Percentiles rank a stretch among this genome's conserved stretches.
Conservation (phyloP, 2,329 filamentous ascomycete species). For the Penicillium frequentans region DNA sequence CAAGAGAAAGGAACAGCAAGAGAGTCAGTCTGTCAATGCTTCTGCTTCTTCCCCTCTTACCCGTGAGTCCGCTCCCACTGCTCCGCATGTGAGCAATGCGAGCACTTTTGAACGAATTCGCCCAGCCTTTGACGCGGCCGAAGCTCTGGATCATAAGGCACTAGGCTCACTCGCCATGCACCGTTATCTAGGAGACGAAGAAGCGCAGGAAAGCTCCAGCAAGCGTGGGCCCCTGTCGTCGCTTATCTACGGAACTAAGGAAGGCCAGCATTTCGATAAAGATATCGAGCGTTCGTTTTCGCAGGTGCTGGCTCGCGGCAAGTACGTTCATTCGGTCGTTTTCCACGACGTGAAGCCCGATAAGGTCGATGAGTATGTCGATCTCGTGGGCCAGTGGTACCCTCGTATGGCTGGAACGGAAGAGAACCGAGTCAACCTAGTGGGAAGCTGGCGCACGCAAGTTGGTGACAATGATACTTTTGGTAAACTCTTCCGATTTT, state of each 20-base stretch:
- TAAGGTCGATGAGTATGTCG: slow-evolving; percentile 90
- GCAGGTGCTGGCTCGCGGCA: slow-evolving; percentile 89
- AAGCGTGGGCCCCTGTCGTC: slow-evolving; percentile 76
- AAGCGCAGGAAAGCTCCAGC: slow-evolving; percentile 59
- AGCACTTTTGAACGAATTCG: slow-evolving; percentile 30
- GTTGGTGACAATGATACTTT: slow-evolving; percentile 97
- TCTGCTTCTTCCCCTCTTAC: slow-evolving; percentile 45
- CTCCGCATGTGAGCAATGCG: slow-evolving; percentile 49
- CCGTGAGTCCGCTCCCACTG: slow-evolving; percentile 46
- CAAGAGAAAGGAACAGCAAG: slow-evolving; percentile 75
- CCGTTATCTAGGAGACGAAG: slow-evolving; percentile 55
- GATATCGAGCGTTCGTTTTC: slow-evolving; percentile 97
- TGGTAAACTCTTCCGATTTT: slow-evolving; percentile 53
- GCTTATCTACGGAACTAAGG: slow-evolving; percentile 95
- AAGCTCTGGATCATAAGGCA: slow-evolving; percentile 45
- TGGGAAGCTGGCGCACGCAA: slow-evolving; percentile 97
- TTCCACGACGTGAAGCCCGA: slow-evolving; percentile 95
- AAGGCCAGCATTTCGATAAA: slow-evolving; percentile 88
- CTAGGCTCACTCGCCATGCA: slow-evolving; percentile 61
- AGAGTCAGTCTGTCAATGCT: slow-evolving; percentile 68
- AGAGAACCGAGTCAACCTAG: slow-evolving; percentile 91
- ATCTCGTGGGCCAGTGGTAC: slow-evolving; percentile 88
- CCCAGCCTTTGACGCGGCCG: slow-evolving; percentile 42
- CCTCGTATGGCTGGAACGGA: slow-evolving; percentile 79
- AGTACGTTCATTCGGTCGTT: slow-evolving; percentile 97